Base-by-base conservation (phyloP, 148 eudicot genomes). In the Silene uniflora region DNA sequence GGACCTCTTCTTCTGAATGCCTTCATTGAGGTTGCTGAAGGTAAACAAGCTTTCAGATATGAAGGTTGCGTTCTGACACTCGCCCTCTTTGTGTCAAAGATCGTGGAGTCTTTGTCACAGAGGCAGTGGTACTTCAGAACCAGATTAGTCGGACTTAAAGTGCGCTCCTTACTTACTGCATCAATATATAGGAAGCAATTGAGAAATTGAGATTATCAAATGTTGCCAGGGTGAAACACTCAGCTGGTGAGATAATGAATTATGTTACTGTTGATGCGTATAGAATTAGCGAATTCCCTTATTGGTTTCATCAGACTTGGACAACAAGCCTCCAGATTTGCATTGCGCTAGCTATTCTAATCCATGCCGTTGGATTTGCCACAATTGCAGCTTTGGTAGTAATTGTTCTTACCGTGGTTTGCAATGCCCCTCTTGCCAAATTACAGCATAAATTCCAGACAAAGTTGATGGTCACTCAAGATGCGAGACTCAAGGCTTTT, bases 1-100 rank as follows among this genome's bases (percentile, higher is more conserved):
- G 97, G 98, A 64, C 97, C 98, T 13, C 61, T 93, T 64, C 87
- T 93, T 65, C 93, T 93, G 14, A 86, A 89, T 35, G 90, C 91
- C 72, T 93, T 93, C 85, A 93, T 93, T 7, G 67, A 82, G 60
- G 96, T 93, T 60, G 93, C 96, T 7, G 95, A 93, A 82, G 97
- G 95, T 8, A 80, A 86, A 47, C 84, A 71, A 78, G 85, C 82
- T 58, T 90, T 90, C 66, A 79, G 73, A 72, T 67, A 89, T 7
- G 96, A 93, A 73, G 91, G 92, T 3, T 91, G 85, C 56, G 25
- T 88, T 19, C 64, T 93, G 73, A 96, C 89, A 23, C 8, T 83
- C 23, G 12, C 79, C 2, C 91, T 93, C 27, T 90, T 89, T 78
- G 46, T 88, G 9, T 65, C 89, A 10, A 93, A 93, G 83, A 83